Percentiles rank a stretch among this genome's conserved stretches.
phyloP scores from a whole-genome alignment of 1,284 basidiomycete species.

The Lignosus rhinocerotis region DNA sequence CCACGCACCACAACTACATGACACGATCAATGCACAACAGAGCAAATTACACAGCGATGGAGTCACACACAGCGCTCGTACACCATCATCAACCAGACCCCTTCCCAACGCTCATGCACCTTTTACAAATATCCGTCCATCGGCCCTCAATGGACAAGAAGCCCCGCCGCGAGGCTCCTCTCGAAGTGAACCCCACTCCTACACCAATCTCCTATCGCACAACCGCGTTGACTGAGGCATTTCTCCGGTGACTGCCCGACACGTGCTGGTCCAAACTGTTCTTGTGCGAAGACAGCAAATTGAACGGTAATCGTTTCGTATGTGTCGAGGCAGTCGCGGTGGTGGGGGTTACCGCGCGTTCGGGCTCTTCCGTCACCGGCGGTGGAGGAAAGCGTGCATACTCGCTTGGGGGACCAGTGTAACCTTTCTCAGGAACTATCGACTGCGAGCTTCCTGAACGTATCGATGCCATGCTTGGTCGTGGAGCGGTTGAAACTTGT shows the following conservation, averaged over 20 bases:
- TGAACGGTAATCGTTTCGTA: constrained; percentile 65
- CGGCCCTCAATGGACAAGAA: neutral
- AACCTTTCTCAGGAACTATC: constrained; percentile 46
- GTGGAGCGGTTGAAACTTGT: constrained; percentile 23
- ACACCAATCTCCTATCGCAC: constrained; percentile 26
- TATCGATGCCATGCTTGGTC: constrained; percentile 15
- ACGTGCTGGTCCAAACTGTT: constrained; percentile 44
- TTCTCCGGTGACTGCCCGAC: constrained; percentile 52
- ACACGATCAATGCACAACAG: constrained; percentile 26
- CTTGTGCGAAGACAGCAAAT: constrained; percentile 50
- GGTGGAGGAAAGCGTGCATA: constrained; percentile 74
- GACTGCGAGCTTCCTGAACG: constrained; percentile 26
- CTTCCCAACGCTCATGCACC: neutral
- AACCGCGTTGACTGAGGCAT: constrained; percentile 61
- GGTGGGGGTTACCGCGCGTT: constrained; percentile 38
- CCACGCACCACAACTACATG: neutral
- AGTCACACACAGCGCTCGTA: constrained; percentile 6
- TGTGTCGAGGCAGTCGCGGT: constrained; percentile 47
- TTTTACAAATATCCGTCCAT: neutral
- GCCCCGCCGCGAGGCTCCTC: neutral
- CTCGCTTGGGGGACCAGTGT: constrained; percentile 63
- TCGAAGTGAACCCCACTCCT: neutral
- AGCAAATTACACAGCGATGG: constrained; percentile 24
- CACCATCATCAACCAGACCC: constrained; percentile 9
- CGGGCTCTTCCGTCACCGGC: constrained; percentile 37